Evolutionary conservation across 177 flowering plant species (phyloP), one percentile per base, ranked within the genome.

Genomic region (Vitis hybrid): DNA sequence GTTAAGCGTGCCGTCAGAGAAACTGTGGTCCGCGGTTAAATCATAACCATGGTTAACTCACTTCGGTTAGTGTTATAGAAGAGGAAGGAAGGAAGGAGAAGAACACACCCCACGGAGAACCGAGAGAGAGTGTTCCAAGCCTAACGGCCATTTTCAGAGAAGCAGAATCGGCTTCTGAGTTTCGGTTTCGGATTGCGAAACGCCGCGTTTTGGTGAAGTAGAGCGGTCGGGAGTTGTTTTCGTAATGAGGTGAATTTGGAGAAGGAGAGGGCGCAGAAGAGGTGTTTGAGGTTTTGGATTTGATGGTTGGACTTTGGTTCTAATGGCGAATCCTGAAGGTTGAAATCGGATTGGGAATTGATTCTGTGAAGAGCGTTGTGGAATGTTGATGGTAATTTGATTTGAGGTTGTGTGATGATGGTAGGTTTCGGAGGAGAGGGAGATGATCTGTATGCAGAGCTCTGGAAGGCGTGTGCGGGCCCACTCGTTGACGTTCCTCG

Each of bases 381-480:
- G 35, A 6, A 55, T 52, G 46, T 27, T 9, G 11, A 3, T 50
- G 24, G 35, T 35, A 46, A 35, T 64, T 51, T 56, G 49, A 40
- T 60, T 14, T 60, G 46, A 68, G 75, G 55, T 60, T 19, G 46
- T 61, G 70, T 63, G 46, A 6, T 63, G 70, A 55, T 66, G 64
- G 32, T 61, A 68, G 72, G 71, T 40, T 57, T 24, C 19, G 56
- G 50, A 46, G 69, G 65, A 69, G 76, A 77, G 68, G 81, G 65
- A 2, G 89, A 83, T 68, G 83, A 71, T 49, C 71, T 92, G 78
- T 90, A 86, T 72, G 65, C 55, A 11, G 94, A 91, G 83, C 83
- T 92, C 65, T 92, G 97, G 97, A 87, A 77, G 83, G 87, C 87
- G 30, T 89, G 94, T 80, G 97, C 97, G 3, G 97, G 97, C 24